Evolutionary conservation across 805 yeast genomes (phyloP).

Genomic region (Millerozyma miso): DNA sequence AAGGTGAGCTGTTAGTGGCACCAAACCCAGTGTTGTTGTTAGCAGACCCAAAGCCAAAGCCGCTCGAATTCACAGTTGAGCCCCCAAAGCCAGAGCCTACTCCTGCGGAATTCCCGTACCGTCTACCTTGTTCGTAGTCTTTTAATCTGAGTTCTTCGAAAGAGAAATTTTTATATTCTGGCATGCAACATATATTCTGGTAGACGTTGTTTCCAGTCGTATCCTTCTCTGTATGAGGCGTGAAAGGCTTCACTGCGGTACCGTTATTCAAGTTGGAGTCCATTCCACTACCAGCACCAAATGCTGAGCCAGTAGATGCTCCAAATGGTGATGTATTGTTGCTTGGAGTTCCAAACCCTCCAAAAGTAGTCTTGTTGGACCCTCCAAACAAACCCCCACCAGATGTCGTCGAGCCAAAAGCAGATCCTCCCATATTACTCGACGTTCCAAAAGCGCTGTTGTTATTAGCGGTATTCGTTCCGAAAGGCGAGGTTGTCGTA

Average conservation of each 20-base stretch:
- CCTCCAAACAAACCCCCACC: constrained; percentile 16
- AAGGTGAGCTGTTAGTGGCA: constrained; percentile 17
- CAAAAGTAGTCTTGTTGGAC: constrained; percentile 13
- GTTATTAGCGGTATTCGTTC: constrained; percentile 13
- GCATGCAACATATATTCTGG: constrained; percentile 83
- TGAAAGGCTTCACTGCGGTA: constrained; percentile 67
- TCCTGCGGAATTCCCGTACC: constrained; percentile 46
- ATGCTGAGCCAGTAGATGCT: constrained; percentile 11
- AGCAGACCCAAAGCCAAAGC: constrained; percentile 18
- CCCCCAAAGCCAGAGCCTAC: constrained; percentile 26
- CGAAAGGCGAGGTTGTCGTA: constrained; percentile 22
- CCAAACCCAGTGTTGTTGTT: constrained; percentile 19
- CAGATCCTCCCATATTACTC: constrained; percentile 4
- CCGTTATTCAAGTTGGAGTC: constrained; percentile 51
- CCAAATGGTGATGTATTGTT: constrained; percentile 21
- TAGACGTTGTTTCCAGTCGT: constrained; percentile 49
- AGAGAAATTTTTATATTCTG: constrained; percentile 77
- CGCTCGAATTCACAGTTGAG: constrained; percentile 12
- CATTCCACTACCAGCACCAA: constrained; percentile 16
- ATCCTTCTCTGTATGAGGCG: constrained; percentile 71
- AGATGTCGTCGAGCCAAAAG: constrained; percentile 17
- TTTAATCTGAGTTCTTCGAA: constrained; percentile 85
- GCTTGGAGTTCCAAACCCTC: constrained; percentile 27
- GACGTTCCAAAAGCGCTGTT: constrained; percentile 14
- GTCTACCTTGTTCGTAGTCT: constrained; percentile 76